Evolutionary conservation across 1,139 yeast genomes (phyloP).

Genomic region (Yamadazyma conglobata): DNA sequence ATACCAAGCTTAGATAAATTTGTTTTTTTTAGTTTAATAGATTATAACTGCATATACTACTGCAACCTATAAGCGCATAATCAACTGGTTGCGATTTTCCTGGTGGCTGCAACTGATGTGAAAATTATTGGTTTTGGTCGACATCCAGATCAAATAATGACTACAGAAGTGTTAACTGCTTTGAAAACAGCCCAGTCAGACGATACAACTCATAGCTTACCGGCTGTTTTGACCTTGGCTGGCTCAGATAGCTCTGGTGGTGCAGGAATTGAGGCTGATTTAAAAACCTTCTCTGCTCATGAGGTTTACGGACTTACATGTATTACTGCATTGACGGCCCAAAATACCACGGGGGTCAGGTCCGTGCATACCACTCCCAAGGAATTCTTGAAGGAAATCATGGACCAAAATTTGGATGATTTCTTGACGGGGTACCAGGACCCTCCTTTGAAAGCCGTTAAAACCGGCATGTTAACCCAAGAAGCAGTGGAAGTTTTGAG

Average conservation of each 20-base stretch:
- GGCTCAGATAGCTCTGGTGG: constrained; percentile 94
- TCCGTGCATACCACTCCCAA: constrained; percentile 47
- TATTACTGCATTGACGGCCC: constrained; percentile 80
- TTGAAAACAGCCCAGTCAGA: too few species aligned
- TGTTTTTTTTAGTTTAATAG: too few species aligned
- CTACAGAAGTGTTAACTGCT: too few species aligned
- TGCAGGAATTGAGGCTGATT: constrained; percentile 92
- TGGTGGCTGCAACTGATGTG: too few species aligned
- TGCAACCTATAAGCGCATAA: constrained; percentile 9
- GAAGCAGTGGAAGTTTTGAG: constrained; percentile 53
- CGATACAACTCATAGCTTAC: constrained; percentile 10
- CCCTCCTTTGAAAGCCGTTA: constrained; percentile 55
- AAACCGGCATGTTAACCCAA: constrained; percentile 75
- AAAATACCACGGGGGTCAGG: constrained; percentile 64
- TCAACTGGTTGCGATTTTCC: too few species aligned
- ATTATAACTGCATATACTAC: too few species aligned
- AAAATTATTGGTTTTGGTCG: neutral
- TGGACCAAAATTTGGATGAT: constrained; percentile 60
- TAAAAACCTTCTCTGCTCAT: constrained; percentile 78
- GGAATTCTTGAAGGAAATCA: constrained; percentile 39
- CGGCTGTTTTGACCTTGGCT: constrained; percentile 61
- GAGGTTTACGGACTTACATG: constrained; percentile 79
- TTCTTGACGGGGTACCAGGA: constrained; percentile 39
- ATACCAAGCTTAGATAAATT: constrained; percentile 26
- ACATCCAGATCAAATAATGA: too few species aligned